phyloP scores from a whole-genome alignment of 768 basidiomycete species.

The Cystobasidium ongulense region DNA sequence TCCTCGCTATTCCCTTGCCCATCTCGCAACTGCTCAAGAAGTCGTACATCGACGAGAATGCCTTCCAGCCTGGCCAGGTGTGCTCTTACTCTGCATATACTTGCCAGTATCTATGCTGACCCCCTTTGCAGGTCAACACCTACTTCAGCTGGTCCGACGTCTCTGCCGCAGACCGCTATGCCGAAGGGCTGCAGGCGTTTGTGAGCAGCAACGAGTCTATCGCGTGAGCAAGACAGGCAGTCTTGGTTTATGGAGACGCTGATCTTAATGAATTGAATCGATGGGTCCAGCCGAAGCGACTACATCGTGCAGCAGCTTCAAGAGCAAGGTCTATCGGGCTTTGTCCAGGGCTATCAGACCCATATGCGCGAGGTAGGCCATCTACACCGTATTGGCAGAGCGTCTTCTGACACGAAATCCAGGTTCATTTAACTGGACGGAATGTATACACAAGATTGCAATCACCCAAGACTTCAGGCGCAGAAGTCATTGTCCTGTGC shows the following conservation, averaged over 20 bases:
- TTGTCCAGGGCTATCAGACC: constrained; percentile 23
- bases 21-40: constrained; percentile 56
- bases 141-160: constrained; percentile 91
- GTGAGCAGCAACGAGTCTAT: background rate
- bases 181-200: constrained; percentile 46
- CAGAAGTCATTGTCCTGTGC: constrained; percentile 81
- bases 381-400: background rate
- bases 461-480: constrained; percentile 83
- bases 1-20: constrained; percentile 55
- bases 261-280: too few species aligned
- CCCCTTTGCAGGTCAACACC: constrained; percentile 62
- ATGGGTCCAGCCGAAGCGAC: background rate
- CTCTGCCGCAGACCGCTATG: constrained; percentile 70
- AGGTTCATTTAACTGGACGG: constrained; percentile 49
- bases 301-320: background rate
- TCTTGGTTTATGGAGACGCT: too few species aligned
- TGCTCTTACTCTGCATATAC: too few species aligned
- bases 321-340: background rate
- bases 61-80: constrained; percentile 88
- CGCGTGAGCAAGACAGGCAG: background rate
- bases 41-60: constrained; percentile 91
- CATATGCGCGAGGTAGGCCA: constrained; percentile 45
- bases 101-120: constrained; percentile 22
- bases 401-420: constrained; percentile 44
- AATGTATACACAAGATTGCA: constrained; percentile 76